Evolutionary conservation across 257 asterid genomes (phyloP).

Genomic region (Jacaranda copaia): DNA sequence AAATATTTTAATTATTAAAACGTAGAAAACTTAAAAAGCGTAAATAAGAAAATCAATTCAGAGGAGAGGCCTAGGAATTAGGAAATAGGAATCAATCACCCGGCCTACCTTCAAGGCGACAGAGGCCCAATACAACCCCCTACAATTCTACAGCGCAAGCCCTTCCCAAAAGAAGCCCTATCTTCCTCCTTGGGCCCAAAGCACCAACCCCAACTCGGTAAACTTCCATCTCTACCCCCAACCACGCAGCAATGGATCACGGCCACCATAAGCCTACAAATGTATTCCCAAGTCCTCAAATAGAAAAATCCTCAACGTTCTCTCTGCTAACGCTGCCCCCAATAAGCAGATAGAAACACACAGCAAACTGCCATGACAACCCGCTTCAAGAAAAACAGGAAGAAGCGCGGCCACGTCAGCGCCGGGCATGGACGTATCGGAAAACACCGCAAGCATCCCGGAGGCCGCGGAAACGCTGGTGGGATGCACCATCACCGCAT

Average conservation of each 20-base stretch:
- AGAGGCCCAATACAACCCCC: background rate
- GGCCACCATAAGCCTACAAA: background rate
- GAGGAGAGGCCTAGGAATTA: too few relatives aligned
- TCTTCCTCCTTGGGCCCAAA: background rate
- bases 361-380: constrained; percentile 35
- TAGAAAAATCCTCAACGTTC: background rate
- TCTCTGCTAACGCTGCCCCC: background rate
- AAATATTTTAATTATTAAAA: too few relatives aligned
- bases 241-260: background rate
- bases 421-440: constrained; percentile 39
- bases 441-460: constrained; percentile 42
- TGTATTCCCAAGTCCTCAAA: constrained; percentile 17
- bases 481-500: constrained; percentile 50
- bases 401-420: constrained; percentile 46
- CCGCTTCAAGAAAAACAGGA: constrained; percentile 39
- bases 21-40: too few relatives aligned
- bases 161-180: constrained; percentile 20
- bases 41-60: too few relatives aligned
- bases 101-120: too few relatives aligned
- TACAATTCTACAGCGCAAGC: background rate
- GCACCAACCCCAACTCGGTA: background rate
- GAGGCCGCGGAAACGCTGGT: constrained; percentile 45
- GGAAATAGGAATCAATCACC: too few relatives aligned
- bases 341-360: background rate
- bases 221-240: constrained; percentile 13